phyloP scores from a whole-genome alignment of 352 stramenopile species.

The Pythium brachiatum region DNA sequence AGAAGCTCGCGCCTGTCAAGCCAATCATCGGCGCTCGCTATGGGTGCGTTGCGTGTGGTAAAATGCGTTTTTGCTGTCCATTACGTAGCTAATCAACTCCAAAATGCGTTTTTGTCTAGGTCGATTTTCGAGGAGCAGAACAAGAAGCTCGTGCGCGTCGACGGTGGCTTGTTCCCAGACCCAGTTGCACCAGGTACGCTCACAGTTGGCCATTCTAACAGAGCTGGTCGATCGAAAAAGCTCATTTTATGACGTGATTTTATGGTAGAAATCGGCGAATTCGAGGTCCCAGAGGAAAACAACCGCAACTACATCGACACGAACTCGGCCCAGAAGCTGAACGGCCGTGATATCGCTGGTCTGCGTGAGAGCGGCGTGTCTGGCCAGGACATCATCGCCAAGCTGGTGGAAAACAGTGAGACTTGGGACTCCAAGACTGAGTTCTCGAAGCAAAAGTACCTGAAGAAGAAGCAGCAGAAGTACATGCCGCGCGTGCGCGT shows the following conservation, averaged over 20 bases:
- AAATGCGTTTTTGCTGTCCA: not conserved
- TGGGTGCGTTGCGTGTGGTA: slow-evolving; percentile 34
- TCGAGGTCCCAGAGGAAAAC: slow-evolving; percentile 69
- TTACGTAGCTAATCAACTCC: not conserved
- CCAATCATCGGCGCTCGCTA: slow-evolving; percentile 73
- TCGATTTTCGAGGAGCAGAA: slow-evolving; percentile 85
- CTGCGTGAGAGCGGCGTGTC: slow-evolving; percentile 69
- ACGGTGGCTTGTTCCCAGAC: slow-evolving; percentile 76
- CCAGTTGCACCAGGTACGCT: slow-evolving; percentile 63
- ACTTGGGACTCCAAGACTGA: slow-evolving; percentile 95
- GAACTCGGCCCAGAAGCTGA: slow-evolving; percentile 83
- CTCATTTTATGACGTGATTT: not conserved
- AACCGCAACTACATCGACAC: slow-evolving; percentile 85
- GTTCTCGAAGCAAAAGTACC: slow-evolving; percentile 97
- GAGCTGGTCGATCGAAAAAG: not conserved
- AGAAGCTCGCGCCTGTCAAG: slow-evolving; percentile 70
- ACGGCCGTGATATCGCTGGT: slow-evolving; percentile 57
- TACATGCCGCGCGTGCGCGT: slow-evolving; percentile 87
- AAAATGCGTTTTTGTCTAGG: slow-evolving; percentile 21
- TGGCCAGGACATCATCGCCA: slow-evolving; percentile 88
- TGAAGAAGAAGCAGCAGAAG: slow-evolving; percentile 95
- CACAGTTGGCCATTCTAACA: not conserved
- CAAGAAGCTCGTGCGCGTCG: slow-evolving; percentile 70
- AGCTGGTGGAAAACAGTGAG: slow-evolving; percentile 93
- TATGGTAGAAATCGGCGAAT: slow-evolving; percentile 67